Evolutionary conservation across 2,329 filamentous ascomycete genomes (phyloP).

Genomic region (Alternaria brassicae): DNA sequence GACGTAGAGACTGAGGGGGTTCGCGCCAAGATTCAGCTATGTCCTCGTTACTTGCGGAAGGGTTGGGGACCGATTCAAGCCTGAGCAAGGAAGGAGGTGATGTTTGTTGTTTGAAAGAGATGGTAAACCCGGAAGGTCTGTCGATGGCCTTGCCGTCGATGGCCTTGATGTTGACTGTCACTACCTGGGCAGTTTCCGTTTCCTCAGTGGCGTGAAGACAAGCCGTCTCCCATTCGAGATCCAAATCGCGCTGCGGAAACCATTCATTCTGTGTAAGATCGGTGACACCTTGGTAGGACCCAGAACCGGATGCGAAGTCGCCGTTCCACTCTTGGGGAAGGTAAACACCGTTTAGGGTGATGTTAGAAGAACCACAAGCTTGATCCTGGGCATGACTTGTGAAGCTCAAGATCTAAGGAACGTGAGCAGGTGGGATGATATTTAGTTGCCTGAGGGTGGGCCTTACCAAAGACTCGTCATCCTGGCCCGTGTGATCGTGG

Average conservation of each 20-base stretch:
- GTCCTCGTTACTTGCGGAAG: constrained; percentile 33
- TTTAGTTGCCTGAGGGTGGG: constrained; percentile 45
- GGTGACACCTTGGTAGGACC: constrained; percentile 40
- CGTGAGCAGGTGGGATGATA: constrained; percentile 36
- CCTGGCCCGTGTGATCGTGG: constrained; percentile 45
- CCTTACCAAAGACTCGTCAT: constrained; percentile 53
- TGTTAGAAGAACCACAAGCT: constrained; percentile 50
- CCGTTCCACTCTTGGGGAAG: constrained; percentile 50
- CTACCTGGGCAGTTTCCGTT: constrained; percentile 45
- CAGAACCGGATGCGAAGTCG: constrained; percentile 46
- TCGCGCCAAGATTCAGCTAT: constrained; percentile 48
- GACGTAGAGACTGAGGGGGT: constrained; percentile 45
- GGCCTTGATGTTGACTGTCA: constrained; percentile 50
- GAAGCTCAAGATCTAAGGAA: constrained; percentile 52
- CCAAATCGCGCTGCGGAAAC: constrained; percentile 45
- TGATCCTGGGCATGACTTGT: constrained; percentile 48
- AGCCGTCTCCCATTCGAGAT: constrained; percentile 49
- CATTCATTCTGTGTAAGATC: constrained; percentile 44
- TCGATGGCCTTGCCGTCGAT: constrained; percentile 46
- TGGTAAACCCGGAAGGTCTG: constrained; percentile 47
- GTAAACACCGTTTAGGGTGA: constrained; percentile 52
- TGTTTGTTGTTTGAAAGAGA: constrained; percentile 50
- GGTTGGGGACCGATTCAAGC: constrained; percentile 43
- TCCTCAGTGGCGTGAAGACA: constrained; percentile 47
- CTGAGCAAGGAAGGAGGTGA: constrained; percentile 48